Evolutionary conservation across 192 early-diverging fungal species (phyloP).

Genomic region (Cetraspora pellucida): DNA sequence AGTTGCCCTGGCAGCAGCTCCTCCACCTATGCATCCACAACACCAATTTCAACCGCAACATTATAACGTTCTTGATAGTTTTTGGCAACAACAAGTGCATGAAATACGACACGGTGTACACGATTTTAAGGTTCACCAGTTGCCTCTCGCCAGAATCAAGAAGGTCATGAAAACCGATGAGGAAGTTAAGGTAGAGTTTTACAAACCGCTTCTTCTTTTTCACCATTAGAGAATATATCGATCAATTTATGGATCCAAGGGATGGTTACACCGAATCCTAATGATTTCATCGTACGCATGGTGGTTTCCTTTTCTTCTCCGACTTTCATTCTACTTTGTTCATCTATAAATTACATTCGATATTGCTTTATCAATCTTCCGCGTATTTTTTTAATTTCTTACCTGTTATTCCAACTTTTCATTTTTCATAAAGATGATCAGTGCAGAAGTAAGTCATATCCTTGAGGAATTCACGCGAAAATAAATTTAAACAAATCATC

Average conservation of each 20-base stretch:
- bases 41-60: slow-evolving; percentile 32
- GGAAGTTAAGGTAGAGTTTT: slow-evolving; percentile 73
- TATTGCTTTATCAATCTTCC: slow-evolving; percentile 7
- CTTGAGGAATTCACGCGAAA: neutral
- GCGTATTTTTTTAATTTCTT: neutral
- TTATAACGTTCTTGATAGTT: slow-evolving; percentile 47
- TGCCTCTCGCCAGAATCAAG: slow-evolving; percentile 94
- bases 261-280: slow-evolving; percentile 24
- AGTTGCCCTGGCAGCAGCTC: slow-evolving; percentile 19
- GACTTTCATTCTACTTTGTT: slow-evolving; percentile 37
- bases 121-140: slow-evolving; percentile 88
- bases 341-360: neutral
- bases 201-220: neutral
- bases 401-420: neutral
- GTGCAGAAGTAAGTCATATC: slow-evolving; percentile 47
- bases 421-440: slow-evolving; percentile 55
- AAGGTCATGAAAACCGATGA: slow-evolving; percentile 99
- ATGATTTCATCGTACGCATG: slow-evolving; percentile 18
- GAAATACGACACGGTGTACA: slow-evolving; percentile 66
- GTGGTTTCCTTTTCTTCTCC: neutral
- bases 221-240: neutral
- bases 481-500: neutral
- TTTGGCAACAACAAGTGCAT: slow-evolving; percentile 72
- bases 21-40: slow-evolving; percentile 2
- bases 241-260: neutral